Base-by-base conservation (phyloP, 306 rosid species). In the Cajanus cajan region DNA sequence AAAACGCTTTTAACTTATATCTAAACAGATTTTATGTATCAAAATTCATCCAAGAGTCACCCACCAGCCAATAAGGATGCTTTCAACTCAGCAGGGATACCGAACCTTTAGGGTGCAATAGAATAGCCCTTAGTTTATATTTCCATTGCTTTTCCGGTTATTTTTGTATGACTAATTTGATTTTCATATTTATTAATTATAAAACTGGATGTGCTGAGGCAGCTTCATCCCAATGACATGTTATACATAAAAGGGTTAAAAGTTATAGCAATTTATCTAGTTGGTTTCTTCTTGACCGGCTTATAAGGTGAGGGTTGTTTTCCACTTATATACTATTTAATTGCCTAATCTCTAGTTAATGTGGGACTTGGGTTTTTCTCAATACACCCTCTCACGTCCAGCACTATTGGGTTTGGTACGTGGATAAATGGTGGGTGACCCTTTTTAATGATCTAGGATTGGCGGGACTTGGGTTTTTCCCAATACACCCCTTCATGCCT, bases 21-120 rank as follows among this genome's bases (percentile, higher is more conserved):
- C n/a, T n/a, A n/a, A n/a, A n/a, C n/a, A n/a, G n/a, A n/a, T n/a
- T n/a, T n/a, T n/a, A 9, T 67, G 37, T 54, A 54, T 74, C 63
- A 79, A 81, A 67, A 54, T 44, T 66, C 73, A 68, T 68, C 76
- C 48, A 72, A 48, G 73, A 79, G 43, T 62, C 25, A 40, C 12
- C 31, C n/a, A 24, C 40, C 67, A 66, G 41, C 24, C 54, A 81
- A 81, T 61, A 81, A 74, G 63, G 82, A 76, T 78, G 76, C 40
- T 31, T 37, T 77, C 67, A 71, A 44, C 77, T 71, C 54, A 71
- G 78, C 78, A 71, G 52, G 55, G 78, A 50, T 36, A 58, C 72
- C 72, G 45, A 79, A 61, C 54, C 19, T 72, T 25, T 80, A n/a
- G 73, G 78, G 74, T 79, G 41, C 71, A 16, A 25, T 24, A 71